These are phyloP conservation scores for Teratosphaeria epicoccoides DNA, from an alignment of 2,329 filamentous ascomycete species.

Conservation along the genomic window DNA sequence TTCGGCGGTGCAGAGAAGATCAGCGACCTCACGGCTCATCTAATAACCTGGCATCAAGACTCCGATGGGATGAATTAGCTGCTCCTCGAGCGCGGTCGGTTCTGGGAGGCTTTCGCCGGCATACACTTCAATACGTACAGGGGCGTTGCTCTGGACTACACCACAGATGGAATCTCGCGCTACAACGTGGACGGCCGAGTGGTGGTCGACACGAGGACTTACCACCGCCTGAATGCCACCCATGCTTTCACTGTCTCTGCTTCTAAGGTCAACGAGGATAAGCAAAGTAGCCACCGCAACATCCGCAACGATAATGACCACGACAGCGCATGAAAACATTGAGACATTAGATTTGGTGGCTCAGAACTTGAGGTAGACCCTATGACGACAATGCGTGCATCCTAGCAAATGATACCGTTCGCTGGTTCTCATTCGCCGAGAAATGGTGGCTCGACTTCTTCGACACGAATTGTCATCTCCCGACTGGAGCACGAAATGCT, in stretches of 20 bases:
- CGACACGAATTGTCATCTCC: constrained; percentile 22
- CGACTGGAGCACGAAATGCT: constrained; percentile 22
- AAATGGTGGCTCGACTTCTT: constrained; percentile 29
- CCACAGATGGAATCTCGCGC: constrained; percentile 9
- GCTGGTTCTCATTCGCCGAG: constrained; percentile 26
- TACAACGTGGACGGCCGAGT: constrained; percentile 20
- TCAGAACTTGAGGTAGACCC: constrained; percentile 13
- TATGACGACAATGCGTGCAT: constrained; percentile 20
- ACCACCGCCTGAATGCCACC: constrained; percentile 20
- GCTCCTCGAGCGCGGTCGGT: constrained; percentile 17
- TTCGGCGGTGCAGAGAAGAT: constrained; percentile 17
- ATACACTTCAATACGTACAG: constrained; percentile 20
- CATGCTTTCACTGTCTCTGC: constrained; percentile 14
- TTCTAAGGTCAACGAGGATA: constrained; percentile 14
- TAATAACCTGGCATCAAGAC: constrained; percentile 12
- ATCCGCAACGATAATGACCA: constrained; percentile 14
- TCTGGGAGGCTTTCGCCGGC: constrained; percentile 17
- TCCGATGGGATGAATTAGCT: constrained; percentile 8
- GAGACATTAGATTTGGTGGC: constrained; percentile 14
- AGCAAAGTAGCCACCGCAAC: constrained; percentile 9
- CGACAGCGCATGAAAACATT: constrained; percentile 5
- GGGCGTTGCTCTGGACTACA: constrained; percentile 18
- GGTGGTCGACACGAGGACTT: constrained; percentile 21
- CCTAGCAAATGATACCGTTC: constrained; percentile 18
- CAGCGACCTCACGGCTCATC: constrained; percentile 16